Evolutionary conservation across 129 eudicot species (phyloP), one percentile per base, ranked within the genome.

Genomic region (Heracleum sosnowskyi): DNA sequence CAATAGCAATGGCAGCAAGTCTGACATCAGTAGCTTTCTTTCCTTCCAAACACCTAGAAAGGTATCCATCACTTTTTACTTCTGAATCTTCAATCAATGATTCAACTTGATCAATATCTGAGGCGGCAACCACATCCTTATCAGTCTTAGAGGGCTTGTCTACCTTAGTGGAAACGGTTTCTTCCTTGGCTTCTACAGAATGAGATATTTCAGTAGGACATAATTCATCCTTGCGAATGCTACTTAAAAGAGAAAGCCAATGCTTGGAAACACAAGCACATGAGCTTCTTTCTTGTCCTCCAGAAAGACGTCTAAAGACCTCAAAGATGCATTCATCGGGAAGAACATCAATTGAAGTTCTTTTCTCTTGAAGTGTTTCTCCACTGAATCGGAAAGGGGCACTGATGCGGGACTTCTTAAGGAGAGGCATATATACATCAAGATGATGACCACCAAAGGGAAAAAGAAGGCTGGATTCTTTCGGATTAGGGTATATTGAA

Each of bases 321-420:
- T 89, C 97, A n/a, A 86, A 87, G 34, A 92, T 83, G 85, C 97
- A 92, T 83, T 92, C 97, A 75, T 92, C 92, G 7, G 96, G 97
- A 44, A 92, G 95, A 44, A 83, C 77, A 74, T 92, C 96, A 69
- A 92, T 88, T 24, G 92, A 86, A 71, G 92, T 77, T 75, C 74
- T 83, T 74, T 79, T 84, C 22, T 79, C 82, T 76, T 86, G 68
- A 71, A 46, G 74, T 24, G 72, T 82, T 60, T 81, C 83, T 63
- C 36, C 88, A 74, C 78, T 79, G 78, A 86, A 81, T 49, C 85
- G 72, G 76, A 85, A 84, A 16, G 93, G 88, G 44, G 88, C 91
- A 51, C 37, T 80, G 85, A 88, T 62, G 68, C 96, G 86, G 34
- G 93, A 81, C 77, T 90, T 88, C 87, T 94, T 94, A 77, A 85